Percentiles rank a stretch among this genome's conserved stretches.
Conservation (phyloP, 2,329 filamentous ascomycete species). For the Tolypocladium amazonense region DNA sequence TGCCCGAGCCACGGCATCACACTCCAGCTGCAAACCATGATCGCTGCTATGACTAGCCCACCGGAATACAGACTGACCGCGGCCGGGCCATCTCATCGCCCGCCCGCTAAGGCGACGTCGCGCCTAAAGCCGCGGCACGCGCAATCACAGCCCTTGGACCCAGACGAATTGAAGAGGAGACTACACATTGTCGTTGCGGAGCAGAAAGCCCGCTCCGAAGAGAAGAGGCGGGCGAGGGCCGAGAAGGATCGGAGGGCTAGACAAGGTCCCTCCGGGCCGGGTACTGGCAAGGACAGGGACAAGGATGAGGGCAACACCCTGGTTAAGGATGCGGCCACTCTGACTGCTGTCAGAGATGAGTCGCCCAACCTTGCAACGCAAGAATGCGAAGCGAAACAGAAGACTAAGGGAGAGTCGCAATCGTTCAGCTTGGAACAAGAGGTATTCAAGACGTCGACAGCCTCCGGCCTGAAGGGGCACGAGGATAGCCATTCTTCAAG, state of each 20-base stretch:
- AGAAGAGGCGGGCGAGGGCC: constrained; percentile 17
- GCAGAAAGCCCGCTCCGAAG: constrained; percentile 31
- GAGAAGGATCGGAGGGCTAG: constrained; percentile 10
- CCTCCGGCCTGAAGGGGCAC: constrained; percentile 10
- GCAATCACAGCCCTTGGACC: constrained; percentile 31
- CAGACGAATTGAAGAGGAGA: constrained; percentile 43
- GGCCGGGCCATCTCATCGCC: not conserved
- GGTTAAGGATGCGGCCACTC: not conserved
- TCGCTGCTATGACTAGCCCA: constrained; percentile 4
- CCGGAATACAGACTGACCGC: constrained; percentile 1
- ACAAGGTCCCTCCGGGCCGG: not conserved
- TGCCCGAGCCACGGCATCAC: not conserved
- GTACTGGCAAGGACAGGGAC: not conserved
- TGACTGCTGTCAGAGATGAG: constrained; percentile 1
- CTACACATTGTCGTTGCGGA: constrained; percentile 39
- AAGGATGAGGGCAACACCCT: not conserved
- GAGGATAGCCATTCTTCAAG: not conserved
- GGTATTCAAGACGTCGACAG: constrained; percentile 1
- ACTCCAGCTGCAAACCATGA: constrained; percentile 1
- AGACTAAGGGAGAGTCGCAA: not conserved
- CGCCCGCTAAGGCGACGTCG: not conserved
- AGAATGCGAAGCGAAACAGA: not conserved
- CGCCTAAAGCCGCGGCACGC: constrained; percentile 7
- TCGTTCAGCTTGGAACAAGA: constrained; percentile 3
- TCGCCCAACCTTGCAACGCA: not conserved